phyloP scores from a whole-genome alignment of 345 rosid genomes.

The Moringa oleifera region DNA sequence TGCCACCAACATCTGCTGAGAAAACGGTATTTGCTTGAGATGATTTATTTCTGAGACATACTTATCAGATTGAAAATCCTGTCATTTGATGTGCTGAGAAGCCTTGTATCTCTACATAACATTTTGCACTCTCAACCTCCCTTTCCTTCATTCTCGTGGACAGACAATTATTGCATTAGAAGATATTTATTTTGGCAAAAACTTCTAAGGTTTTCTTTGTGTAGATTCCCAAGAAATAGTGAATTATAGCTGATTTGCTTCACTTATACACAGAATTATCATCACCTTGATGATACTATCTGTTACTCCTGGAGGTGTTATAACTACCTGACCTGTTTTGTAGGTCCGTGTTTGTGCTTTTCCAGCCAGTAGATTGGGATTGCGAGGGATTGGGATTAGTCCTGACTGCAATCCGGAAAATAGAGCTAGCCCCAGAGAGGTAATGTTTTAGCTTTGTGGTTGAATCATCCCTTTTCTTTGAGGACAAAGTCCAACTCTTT shows the following conservation, averaged over 20 bases:
- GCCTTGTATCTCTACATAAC: too few species aligned
- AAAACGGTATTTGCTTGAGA: slow-evolving; percentile 53
- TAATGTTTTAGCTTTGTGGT: slow-evolving; percentile 17
- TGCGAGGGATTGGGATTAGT: slow-evolving; percentile 77
- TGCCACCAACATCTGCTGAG: slow-evolving; percentile 95
- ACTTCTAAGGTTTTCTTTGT: too few species aligned
- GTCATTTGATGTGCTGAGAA: too few species aligned
- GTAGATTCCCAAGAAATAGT: too few species aligned
- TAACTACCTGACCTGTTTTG: not conserved
- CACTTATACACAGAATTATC: too few species aligned
- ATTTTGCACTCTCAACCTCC: too few species aligned
- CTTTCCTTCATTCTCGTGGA: too few species aligned
- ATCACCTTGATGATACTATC: not conserved
- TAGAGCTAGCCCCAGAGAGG: slow-evolving; percentile 69
- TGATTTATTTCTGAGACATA: not conserved
- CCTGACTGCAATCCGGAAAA: slow-evolving; percentile 88
- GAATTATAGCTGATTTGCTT: too few species aligned
- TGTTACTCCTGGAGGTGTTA: not conserved
- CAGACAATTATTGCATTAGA: too few species aligned
- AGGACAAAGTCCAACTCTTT: not conserved
- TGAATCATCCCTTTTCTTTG: not conserved
- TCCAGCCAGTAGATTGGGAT: slow-evolving; percentile 48
- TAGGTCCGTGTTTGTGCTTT: slow-evolving; percentile 93
- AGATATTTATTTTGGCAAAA: too few species aligned
- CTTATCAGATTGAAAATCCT: too few species aligned